phyloP scores from a whole-genome alignment of 352 stramenopile species.

The Phytophthora meadii region DNA sequence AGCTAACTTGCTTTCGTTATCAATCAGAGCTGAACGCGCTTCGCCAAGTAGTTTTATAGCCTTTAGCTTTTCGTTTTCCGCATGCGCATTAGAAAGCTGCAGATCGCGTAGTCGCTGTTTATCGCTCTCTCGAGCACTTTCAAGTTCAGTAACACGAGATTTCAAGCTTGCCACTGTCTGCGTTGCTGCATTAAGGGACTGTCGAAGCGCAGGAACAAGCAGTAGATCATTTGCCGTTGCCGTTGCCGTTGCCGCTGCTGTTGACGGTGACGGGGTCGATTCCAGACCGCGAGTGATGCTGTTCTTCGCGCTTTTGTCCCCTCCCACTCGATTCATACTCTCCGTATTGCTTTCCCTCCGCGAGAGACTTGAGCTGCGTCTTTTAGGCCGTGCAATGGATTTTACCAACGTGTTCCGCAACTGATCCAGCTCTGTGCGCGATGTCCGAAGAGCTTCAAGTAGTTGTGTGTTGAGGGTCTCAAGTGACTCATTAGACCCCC shows the following conservation, averaged over 20 bases:
- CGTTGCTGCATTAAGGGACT: slow-evolving; percentile 47
- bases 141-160: slow-evolving; percentile 46
- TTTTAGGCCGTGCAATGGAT: slow-evolving; percentile 23
- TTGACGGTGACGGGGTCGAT: slow-evolving; percentile 4
- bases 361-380: slow-evolving; percentile 15
- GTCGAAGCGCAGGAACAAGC: slow-evolving; percentile 54
- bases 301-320: slow-evolving; percentile 25
- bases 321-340: neutral
- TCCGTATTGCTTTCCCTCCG: slow-evolving; percentile 15
- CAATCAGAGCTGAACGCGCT: slow-evolving; percentile 48
- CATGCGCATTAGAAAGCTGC: slow-evolving; percentile 40
- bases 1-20: slow-evolving; percentile 40
- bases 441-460: slow-evolving; percentile 52
- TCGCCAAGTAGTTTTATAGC: slow-evolving; percentile 59
- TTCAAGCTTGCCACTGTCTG: slow-evolving; percentile 48
- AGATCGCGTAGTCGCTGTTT: slow-evolving; percentile 32
- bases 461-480: slow-evolving; percentile 64
- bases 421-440: slow-evolving; percentile 51
- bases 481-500: slow-evolving; percentile 52
- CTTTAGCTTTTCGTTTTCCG: slow-evolving; percentile 49
- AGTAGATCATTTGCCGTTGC: slow-evolving; percentile 22
- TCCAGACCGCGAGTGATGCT: slow-evolving; percentile 10
- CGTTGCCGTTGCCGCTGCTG: too few species aligned
- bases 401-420: slow-evolving; percentile 62
- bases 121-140: slow-evolving; percentile 38